Conservation (phyloP, 495 filamentous ascomycete genomes). For the Peziza echinospora region DNA sequence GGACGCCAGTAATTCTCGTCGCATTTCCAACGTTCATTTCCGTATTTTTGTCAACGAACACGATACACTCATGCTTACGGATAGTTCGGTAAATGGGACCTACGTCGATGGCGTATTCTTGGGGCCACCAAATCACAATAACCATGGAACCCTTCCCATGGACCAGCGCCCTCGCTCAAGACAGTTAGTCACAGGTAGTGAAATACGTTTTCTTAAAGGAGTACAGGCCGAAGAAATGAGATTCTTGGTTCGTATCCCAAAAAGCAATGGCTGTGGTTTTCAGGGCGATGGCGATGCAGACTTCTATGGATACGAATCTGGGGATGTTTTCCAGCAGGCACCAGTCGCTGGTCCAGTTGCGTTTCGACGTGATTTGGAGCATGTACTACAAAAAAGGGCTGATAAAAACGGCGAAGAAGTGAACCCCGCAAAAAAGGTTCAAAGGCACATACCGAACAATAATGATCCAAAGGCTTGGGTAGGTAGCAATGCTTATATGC, state of each 20-base stretch:
- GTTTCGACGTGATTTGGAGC: neutral
- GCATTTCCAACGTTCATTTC: conserved; percentile 78
- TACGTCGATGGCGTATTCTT: conserved; percentile 46
- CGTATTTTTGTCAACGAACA: conserved; percentile 65
- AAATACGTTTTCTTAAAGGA: neutral
- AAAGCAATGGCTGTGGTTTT: conserved; percentile 37
- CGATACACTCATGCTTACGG: conserved; percentile 71
- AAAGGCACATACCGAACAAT: conserved; percentile 14
- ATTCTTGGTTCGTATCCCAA: conserved; percentile 73
- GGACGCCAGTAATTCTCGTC: conserved; percentile 25
- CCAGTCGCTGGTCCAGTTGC: neutral
- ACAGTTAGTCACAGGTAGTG: neutral
- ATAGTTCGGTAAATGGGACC: conserved; percentile 83
- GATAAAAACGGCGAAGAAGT: neutral
- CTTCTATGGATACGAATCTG: neutral
- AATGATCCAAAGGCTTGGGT: conserved; percentile 26
- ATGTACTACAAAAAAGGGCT: neutral
- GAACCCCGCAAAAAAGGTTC: conserved; percentile 3
- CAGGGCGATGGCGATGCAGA: conserved; percentile 6
- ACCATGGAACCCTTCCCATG: conserved; percentile 28
- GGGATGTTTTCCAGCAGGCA: neutral
- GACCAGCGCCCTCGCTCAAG: neutral
- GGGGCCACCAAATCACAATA: conserved; percentile 22
- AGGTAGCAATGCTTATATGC: conserved; percentile 73
- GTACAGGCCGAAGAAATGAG: conserved; percentile 23